Conservation (phyloP, 2,329 filamentous ascomycete species). For the Trichophyton schoenleinii region DNA sequence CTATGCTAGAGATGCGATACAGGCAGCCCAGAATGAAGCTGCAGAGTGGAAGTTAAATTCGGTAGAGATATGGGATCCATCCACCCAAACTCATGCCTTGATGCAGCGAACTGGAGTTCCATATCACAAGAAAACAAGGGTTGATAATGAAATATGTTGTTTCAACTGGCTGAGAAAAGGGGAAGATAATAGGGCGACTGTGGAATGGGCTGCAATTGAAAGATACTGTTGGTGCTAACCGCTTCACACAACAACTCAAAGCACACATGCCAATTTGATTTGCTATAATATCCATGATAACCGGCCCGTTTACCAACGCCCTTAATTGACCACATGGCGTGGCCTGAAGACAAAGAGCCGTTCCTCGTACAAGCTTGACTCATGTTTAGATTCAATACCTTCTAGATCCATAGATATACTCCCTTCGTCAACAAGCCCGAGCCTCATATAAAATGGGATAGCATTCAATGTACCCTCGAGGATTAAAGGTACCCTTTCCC, state of each 20-base stretch:
- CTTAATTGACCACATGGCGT: neutral
- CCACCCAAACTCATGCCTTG: slow-evolving; percentile 6
- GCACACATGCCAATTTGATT: too few species aligned
- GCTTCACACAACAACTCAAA: too few species aligned
- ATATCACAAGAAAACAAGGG: slow-evolving; percentile 5
- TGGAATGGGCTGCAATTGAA: slow-evolving; percentile 9
- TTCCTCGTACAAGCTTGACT: slow-evolving; percentile 13
- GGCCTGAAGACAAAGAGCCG: slow-evolving; percentile 11
- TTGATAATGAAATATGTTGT: neutral
- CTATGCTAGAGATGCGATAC: slow-evolving; percentile 13
- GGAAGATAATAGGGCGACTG: slow-evolving; percentile 21
- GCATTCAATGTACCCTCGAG: slow-evolving; percentile 13
- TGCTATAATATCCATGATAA: neutral
- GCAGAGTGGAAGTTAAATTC: slow-evolving; percentile 14
- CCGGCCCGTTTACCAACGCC: neutral
- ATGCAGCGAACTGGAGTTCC: slow-evolving; percentile 12
- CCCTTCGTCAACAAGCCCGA: slow-evolving; percentile 10
- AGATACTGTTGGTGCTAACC: neutral
- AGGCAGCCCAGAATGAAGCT: slow-evolving; percentile 16
- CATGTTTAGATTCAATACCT: slow-evolving; percentile 4
- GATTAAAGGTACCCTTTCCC: slow-evolving; percentile 7
- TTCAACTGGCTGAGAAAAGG: slow-evolving; percentile 22
- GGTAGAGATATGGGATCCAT: slow-evolving; percentile 17
- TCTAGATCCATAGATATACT: slow-evolving; percentile 11
- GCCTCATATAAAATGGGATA: slow-evolving; percentile 10